Percentiles rank a stretch among this genome's conserved stretches.
These are phyloP conservation scores for Rugonectria rugulosa DNA, from an alignment of 2,329 filamentous ascomycete genomes.

Conservation along the genomic window DNA sequence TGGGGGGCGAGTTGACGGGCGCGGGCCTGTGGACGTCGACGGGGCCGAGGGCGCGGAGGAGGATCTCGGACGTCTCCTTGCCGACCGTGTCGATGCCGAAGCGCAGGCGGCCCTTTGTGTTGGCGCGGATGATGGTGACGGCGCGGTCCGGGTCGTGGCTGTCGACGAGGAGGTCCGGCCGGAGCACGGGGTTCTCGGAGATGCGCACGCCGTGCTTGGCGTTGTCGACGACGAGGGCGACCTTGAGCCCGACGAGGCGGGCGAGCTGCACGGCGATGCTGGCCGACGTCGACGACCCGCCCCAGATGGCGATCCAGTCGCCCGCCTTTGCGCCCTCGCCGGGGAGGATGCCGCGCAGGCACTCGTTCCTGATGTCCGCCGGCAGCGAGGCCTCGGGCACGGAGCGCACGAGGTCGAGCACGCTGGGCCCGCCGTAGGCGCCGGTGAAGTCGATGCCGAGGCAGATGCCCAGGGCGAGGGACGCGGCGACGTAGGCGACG, in stretches of 20 bases:
- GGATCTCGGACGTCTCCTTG: slow-evolving; percentile 65
- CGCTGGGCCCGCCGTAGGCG: slow-evolving; percentile 64
- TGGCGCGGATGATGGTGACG: slow-evolving; percentile 67
- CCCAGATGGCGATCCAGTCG: slow-evolving; percentile 80
- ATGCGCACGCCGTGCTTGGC: slow-evolving; percentile 70
- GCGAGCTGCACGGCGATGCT: slow-evolving; percentile 73
- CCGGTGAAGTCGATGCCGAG: slow-evolving; percentile 70
- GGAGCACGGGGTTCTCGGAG: slow-evolving; percentile 50
- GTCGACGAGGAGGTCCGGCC: slow-evolving; percentile 72
- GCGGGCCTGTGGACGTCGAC: slow-evolving; percentile 53
- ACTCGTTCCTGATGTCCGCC: slow-evolving; percentile 68
- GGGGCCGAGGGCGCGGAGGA: slow-evolving; percentile 50
- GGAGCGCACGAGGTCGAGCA: slow-evolving; percentile 58
- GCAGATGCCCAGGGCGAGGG: slow-evolving; percentile 71
- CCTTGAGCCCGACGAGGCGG: slow-evolving; percentile 68
- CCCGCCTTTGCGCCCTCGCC: slow-evolving; percentile 63
- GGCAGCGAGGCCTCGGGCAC: slow-evolving; percentile 60
- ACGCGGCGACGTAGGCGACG: slow-evolving; percentile 76
- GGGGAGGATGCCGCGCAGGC: slow-evolving; percentile 60
- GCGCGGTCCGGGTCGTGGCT: slow-evolving; percentile 71
- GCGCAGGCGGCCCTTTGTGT: slow-evolving; percentile 64
- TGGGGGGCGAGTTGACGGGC: slow-evolving; percentile 45
- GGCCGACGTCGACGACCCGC: slow-evolving; percentile 76
- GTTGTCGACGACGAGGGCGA: slow-evolving; percentile 71
- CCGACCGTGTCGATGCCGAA: slow-evolving; percentile 76